Evolutionary conservation across 306 rosid species (phyloP), one percentile per base, ranked within the genome.

Genomic region (Vigna angularis): DNA sequence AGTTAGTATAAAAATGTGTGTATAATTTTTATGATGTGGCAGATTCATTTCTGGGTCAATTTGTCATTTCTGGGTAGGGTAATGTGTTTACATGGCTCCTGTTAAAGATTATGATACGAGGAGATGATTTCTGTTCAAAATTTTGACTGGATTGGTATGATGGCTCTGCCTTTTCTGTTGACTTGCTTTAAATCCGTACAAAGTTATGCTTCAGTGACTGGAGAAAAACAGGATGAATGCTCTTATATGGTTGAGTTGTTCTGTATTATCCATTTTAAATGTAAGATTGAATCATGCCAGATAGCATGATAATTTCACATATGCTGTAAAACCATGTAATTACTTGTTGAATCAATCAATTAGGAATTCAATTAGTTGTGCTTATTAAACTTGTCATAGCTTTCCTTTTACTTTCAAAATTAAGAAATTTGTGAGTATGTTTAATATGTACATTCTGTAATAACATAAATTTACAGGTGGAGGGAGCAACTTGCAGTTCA

Each of bases 381-480:
- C 45, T 83, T 59, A 72, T 72, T 34, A 36, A 71, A 32, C 18
- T 55, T 67, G 9, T n/a, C 50, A 36, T 53, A 51, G 69, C 18
- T 77, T 81, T 42, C 65, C 34, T 14, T 32, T 7, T 81, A 48
- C 74, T 66, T 75, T 7, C 40, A 65, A 63, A 66, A 17, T 38
- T 49, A 63, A 52, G 62, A 44, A 80, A 64, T 84, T 30, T 79
- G 48, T 78, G 22, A 44, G 80, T 44, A 76, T 74, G 61, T 70
- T 81, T 28, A 59, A 26, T 32, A 36, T 55, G 69, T 77, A 55
- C 40, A 9, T 67, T 71, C 69, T 69, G 4, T 81, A 75, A 72
- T 32, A 70, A 78, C 47, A 22, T 70, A 81, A 76, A 50, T 81
- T 67, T 82, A 73, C 90, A 95, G 99, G 93, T 86, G 93, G 85